Evolutionary conservation across 2,329 filamentous ascomycete genomes (phyloP).

Genomic region (Aspergillus proliferans): DNA sequence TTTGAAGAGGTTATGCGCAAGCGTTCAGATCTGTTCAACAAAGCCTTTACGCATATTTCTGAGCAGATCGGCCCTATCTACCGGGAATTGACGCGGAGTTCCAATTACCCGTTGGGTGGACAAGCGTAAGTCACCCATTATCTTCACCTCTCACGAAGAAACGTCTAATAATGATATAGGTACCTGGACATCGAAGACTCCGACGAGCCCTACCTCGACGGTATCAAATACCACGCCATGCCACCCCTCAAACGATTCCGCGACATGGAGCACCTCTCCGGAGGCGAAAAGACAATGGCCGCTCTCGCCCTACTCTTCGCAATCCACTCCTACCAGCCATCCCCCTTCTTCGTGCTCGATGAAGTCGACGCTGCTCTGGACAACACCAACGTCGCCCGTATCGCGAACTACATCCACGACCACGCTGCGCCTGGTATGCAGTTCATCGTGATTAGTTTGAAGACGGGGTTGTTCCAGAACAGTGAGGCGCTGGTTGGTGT

Average conservation of each 20-base stretch:
- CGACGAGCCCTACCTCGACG: conserved; percentile 91
- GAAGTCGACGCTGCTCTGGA: conserved; percentile 98
- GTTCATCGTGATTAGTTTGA: conserved; percentile 96
- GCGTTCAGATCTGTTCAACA: conserved; percentile 87
- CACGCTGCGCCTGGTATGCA: conserved; percentile 97
- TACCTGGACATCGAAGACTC: conserved; percentile 94
- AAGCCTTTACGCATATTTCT: conserved; percentile 88
- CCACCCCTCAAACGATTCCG: conserved; percentile 95
- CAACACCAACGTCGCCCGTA: conserved; percentile 91
- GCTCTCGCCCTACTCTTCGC: conserved; percentile 94
- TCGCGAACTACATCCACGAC: conserved; percentile 92
- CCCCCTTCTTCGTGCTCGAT: conserved; percentile 95
- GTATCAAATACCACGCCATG: conserved; percentile 98
- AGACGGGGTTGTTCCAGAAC: conserved; percentile 91
- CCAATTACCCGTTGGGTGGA: conserved; percentile 89
- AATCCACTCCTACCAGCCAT: conserved; percentile 91
- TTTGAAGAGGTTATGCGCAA: conserved; percentile 77
- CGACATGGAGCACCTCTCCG: conserved; percentile 97
- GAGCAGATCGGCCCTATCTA: conserved; percentile 93
- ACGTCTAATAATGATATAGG: conserved; percentile 6
- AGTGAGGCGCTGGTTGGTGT: conserved; percentile 94
- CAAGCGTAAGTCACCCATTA: conserved; percentile 45
- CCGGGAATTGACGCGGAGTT: conserved; percentile 84
- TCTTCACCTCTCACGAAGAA: neutral
- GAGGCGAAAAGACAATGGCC: conserved; percentile 98